Conservation (phyloP, 192 early-diverging fungal species). For the Powellomyces hirtus region DNA sequence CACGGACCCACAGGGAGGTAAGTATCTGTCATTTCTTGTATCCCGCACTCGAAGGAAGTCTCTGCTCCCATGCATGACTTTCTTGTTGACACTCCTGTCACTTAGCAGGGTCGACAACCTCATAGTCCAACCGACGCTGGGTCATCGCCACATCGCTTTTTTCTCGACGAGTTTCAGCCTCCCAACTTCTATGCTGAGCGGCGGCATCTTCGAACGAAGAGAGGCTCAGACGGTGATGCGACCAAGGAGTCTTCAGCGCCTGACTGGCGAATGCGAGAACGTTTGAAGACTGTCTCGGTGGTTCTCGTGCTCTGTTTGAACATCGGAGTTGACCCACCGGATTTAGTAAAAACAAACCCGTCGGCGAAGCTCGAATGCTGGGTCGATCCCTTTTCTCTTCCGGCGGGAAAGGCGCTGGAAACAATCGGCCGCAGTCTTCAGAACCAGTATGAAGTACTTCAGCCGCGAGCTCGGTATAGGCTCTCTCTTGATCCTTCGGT, state of each 20-base stretch:
- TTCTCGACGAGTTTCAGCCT: neutral
- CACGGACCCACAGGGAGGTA: no score
- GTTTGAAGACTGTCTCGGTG: slow-evolving; percentile 81
- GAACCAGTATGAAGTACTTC: slow-evolving; percentile 88
- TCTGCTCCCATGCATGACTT: neutral
- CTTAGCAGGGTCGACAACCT: neutral
- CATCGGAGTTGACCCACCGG: slow-evolving; percentile 94
- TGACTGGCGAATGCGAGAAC: slow-evolving; percentile 70
- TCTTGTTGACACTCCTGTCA: no score
- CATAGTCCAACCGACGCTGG: neutral
- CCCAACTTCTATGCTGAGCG: slow-evolving; percentile 19
- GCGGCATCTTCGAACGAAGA: neutral
- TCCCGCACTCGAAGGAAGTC: neutral
- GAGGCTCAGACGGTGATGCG: neutral
- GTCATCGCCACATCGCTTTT: no score
- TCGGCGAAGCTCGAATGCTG: slow-evolving; percentile 92
- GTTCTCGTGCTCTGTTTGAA: slow-evolving; percentile 89
- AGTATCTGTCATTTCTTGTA: no score
- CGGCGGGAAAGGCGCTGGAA: slow-evolving; percentile 77
- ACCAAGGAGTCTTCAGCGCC: neutral
- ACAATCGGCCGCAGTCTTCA: slow-evolving; percentile 88
- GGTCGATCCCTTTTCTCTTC: slow-evolving; percentile 84
- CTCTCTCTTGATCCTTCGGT: slow-evolving; percentile 85
- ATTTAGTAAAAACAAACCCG: slow-evolving; percentile 80
- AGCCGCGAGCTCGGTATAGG: slow-evolving; percentile 79